phyloP scores from a whole-genome alignment of 2,329 filamentous ascomycete species.

The Aspergillus ochraceoroseus region DNA sequence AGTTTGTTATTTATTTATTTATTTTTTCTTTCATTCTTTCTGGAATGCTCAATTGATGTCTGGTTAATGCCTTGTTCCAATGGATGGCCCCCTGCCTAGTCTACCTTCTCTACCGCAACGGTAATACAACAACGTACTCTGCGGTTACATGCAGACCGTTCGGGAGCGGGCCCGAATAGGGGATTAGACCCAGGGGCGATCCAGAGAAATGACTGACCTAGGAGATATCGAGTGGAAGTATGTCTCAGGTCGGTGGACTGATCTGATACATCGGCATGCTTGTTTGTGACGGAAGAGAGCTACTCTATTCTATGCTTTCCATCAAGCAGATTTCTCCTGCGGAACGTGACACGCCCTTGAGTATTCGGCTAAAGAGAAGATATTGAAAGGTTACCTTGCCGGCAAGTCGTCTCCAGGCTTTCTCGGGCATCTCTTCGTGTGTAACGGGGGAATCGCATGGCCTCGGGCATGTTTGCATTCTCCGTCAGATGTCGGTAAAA shows the following conservation, averaged over 20 bases:
- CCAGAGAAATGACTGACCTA: slow-evolving; percentile 9
- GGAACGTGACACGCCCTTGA: not conserved
- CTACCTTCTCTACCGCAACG: slow-evolving; percentile 7
- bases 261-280: slow-evolving; percentile 2
- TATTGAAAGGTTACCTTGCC: slow-evolving; percentile 1
- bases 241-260: no score
- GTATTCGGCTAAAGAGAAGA: slow-evolving; percentile 1
- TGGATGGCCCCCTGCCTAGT: no score
- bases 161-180: slow-evolving; percentile 21
- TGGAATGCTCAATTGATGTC: slow-evolving; percentile 2
- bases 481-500: slow-evolving; percentile 15
- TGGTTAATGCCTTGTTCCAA: slow-evolving; percentile 4
- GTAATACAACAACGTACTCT: slow-evolving; percentile 25
- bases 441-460: slow-evolving; percentile 18
- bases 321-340: not conserved
- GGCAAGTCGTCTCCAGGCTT: not conserved
- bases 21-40: not conserved
- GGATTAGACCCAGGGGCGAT: slow-evolving; percentile 14
- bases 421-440: slow-evolving; percentile 10
- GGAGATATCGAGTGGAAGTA: no score
- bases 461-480: slow-evolving; percentile 17
- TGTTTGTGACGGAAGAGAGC: slow-evolving; percentile 9
- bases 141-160: slow-evolving; percentile 22
- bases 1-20: no score
- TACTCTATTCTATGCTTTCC: not conserved